Evolutionary conservation across 495 filamentous ascomycete genomes (phyloP).

Genomic region (Rhypophila decipiens): DNA sequence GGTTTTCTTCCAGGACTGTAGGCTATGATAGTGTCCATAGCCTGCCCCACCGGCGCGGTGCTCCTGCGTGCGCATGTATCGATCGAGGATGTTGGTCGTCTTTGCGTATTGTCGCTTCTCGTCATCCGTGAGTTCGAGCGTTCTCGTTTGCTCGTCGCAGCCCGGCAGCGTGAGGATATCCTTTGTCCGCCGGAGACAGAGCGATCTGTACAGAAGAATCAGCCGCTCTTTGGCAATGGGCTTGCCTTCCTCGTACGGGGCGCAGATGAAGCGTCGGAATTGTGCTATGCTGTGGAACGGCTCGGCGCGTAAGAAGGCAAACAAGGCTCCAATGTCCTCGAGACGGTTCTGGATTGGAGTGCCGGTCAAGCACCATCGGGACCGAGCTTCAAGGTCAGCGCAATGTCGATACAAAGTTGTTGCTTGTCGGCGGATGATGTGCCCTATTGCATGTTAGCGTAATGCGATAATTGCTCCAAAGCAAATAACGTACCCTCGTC

Average conservation of each 20-base stretch:
- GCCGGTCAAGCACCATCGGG: conserved; percentile 43
- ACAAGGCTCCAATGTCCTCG: conserved; percentile 42
- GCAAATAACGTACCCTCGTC: conserved; percentile 15
- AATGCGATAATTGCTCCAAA: neutral
- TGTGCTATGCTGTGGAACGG: conserved; percentile 30
- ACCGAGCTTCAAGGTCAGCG: conserved; percentile 22
- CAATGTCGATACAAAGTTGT: conserved; percentile 14
- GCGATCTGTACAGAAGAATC: conserved; percentile 26
- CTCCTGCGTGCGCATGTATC: conserved; percentile 22
- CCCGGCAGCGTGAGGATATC: conserved; percentile 35
- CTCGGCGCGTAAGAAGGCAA: conserved; percentile 37
- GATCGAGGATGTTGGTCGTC: conserved; percentile 24
- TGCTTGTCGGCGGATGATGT: conserved; percentile 10
- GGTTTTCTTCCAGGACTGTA: conserved; percentile 1
- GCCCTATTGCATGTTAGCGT: too few relatives aligned
- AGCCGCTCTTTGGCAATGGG: conserved; percentile 24
- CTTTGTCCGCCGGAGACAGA: conserved; percentile 33
- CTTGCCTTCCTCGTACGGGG: conserved; percentile 22
- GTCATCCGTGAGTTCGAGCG: conserved; percentile 18
- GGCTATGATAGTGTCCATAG: neutral
- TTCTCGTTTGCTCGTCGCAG: conserved; percentile 5
- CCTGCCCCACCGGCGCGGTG: conserved; percentile 11
- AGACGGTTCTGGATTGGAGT: conserved; percentile 48
- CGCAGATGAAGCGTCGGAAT: conserved; percentile 23
- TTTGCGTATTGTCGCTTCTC: conserved; percentile 30